phyloP scores from a whole-genome alignment of 345 rosid species.

The Moricandia arvensis region DNA sequence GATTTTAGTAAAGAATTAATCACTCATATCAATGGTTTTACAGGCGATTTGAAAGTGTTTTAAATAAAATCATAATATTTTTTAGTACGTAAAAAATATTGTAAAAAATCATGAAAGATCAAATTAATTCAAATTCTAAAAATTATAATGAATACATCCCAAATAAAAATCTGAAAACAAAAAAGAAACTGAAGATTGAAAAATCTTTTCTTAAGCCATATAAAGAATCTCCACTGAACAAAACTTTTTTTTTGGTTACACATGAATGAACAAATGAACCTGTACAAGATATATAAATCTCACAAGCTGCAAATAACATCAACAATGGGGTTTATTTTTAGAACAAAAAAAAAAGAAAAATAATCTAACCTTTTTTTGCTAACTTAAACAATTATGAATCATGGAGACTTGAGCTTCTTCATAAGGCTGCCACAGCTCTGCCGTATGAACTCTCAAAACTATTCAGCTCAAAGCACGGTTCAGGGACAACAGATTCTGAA shows the following conservation, averaged over 20 bases:
- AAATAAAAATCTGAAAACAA: not conserved
- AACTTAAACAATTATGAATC: constrained; percentile 22
- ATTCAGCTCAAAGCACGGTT: constrained; percentile 44
- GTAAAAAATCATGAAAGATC: not conserved
- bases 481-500: constrained; percentile 42
- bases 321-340: constrained; percentile 18
- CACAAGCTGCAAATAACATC: constrained; percentile 24
- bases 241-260: constrained; percentile 47
- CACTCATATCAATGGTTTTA: too few relatives aligned
- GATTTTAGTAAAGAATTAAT: too few relatives aligned
- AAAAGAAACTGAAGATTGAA: not conserved
- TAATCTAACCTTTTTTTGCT: constrained; percentile 18
- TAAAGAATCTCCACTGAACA: not conserved
- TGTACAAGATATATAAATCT: constrained; percentile 50
- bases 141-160: not conserved
- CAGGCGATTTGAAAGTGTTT: too few relatives aligned
- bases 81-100: not conserved
- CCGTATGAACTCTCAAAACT: constrained; percentile 37
- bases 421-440: constrained; percentile 46
- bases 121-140: not conserved
- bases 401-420: constrained; percentile 27
- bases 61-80: not conserved
- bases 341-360: not conserved
- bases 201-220: constrained; percentile 16
- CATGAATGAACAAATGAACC: constrained; percentile 86